Percentiles rank a stretch among this genome's conserved stretches.
phyloP scores from a whole-genome alignment of 1,284 basidiomycete species.

The Ganoderma meredithae region DNA sequence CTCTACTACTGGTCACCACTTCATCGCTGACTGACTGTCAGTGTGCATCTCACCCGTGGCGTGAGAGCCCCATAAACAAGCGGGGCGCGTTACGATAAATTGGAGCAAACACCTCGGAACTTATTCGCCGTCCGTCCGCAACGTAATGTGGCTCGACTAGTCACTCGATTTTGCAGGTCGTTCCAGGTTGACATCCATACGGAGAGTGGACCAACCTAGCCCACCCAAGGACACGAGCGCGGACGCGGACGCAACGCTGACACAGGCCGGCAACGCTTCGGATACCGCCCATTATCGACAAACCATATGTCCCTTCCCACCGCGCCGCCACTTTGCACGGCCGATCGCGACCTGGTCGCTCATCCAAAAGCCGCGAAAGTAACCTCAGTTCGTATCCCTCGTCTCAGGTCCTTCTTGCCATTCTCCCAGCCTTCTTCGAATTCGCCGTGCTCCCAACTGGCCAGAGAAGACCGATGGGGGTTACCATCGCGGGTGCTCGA shows the following conservation, averaged over 20 bases:
- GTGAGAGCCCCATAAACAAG: not conserved
- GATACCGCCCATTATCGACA: not conserved
- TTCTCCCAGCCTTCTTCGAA: not conserved
- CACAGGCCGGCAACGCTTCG: not conserved
- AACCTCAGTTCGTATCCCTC: not conserved
- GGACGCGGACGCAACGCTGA: too few species aligned
- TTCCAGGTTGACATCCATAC: not conserved
- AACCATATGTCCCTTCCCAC: not conserved
- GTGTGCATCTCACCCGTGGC: not conserved
- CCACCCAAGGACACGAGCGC: not conserved
- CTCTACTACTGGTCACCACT: not conserved
- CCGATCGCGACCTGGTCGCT: not conserved
- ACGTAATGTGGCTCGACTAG: not conserved
- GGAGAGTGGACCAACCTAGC: not conserved
- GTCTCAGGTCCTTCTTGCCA: not conserved
- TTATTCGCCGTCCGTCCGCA: not conserved
- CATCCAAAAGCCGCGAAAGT: not conserved
- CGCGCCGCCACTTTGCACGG: not conserved
- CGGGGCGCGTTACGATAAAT: not conserved
- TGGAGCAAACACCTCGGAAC: conserved; percentile 6
- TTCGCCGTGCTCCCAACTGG: not conserved
- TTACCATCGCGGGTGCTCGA: not conserved
- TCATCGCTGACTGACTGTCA: not conserved
- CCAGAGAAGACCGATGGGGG: not conserved
- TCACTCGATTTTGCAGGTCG: not conserved